phyloP scores from a whole-genome alignment of 1,284 basidiomycete species.

The Ceratobasidium sp. region DNA sequence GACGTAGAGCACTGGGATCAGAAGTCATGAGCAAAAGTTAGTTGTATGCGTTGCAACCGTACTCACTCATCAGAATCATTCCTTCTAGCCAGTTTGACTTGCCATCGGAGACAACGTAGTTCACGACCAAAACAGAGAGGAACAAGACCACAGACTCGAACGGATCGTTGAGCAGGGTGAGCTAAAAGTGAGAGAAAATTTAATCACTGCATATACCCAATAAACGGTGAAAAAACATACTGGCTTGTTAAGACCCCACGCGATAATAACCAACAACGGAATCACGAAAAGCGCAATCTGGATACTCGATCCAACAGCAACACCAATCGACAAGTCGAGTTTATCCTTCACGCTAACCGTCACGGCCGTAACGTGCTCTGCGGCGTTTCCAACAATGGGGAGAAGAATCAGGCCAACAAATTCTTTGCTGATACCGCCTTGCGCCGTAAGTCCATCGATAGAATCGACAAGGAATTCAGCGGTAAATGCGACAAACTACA shows the following conservation, averaged over 20 bases:
- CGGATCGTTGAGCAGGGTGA: conserved; percentile 74
- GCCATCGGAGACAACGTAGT: conserved; percentile 49
- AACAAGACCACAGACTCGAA: conserved; percentile 70
- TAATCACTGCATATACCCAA: background rate
- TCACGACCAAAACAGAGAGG: conserved; percentile 62
- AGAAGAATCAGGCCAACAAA: conserved; percentile 51
- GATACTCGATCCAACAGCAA: conserved; percentile 90
- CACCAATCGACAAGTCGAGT: conserved; percentile 58
- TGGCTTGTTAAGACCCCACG: conserved; percentile 72
- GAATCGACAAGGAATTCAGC: conserved; percentile 59
- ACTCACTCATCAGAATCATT: conserved; percentile 76
- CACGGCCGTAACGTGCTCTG: conserved; percentile 57
- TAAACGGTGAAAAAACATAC: conserved; percentile 16
- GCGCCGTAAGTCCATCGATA: conserved; percentile 64
- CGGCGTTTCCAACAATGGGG: conserved; percentile 56
- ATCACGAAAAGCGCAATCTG: conserved; percentile 91
- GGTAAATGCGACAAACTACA: conserved; percentile 72
- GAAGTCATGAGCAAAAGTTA: background rate
- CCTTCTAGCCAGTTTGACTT: conserved; percentile 59
- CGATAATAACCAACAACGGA: conserved; percentile 72
- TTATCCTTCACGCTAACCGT: conserved; percentile 55
- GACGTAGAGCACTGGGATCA: conserved; percentile 66
- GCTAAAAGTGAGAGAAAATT: background rate
- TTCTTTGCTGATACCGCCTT: conserved; percentile 62
- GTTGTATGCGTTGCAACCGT: conserved; percentile 24